Base-by-base conservation (phyloP, 2,329 filamentous ascomycete species). In the Hypoxylon sp. region DNA sequence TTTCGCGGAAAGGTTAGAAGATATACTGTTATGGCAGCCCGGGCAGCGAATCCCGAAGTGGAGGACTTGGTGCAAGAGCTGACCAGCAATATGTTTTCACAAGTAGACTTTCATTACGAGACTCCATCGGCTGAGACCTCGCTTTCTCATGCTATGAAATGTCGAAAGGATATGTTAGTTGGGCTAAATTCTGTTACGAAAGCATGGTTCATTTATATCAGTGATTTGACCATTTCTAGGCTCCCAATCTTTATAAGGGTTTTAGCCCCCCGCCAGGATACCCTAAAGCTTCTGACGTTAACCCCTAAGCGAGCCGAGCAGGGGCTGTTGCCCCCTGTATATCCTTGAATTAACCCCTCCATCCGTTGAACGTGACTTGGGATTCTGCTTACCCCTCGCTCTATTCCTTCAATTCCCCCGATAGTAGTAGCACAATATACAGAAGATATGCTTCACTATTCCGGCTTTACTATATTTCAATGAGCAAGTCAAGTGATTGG, bases 11-110 rank as follows among this genome's bases (percentile, higher is more conserved):
- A 51, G 66, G 19, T 51, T 71, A 3, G 66, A 71, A 53, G 15
- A 61, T 15, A 59, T 24, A 19, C 60, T 71, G 7, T 13, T 71
- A 1, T 71, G 68, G 68, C 59, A 71, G 24, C 68, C 68, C 15
- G 50, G 60, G 8, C 51, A 61, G 13, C 46, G n/a, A 21, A 42
- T 67, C 2, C 66, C 69, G 17, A 21, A 24, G 17, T 1, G 10
- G 29, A 65, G 66, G 46, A 57, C 32, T 31, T 71, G 61, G 63
- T 71, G 69, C 39, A 71, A 37, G 15, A 61, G 50, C 4, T 65
- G 19, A 52, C 17, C 27, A 11, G 17, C 17, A 6, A 74, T 27
- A 17, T 75, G 59, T 19, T 17, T 35, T 19, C 13, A 13, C 46
- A 19, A 6, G 35, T 15, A 13, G n/a, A 13, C 11, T 17, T 29